A percentile compares a stretch with the other conserved stretches of the same genome.
Evolutionary conservation across 192 early-diverging fungal genomes (phyloP).

Genomic region (Coemansia sp.): DNA sequence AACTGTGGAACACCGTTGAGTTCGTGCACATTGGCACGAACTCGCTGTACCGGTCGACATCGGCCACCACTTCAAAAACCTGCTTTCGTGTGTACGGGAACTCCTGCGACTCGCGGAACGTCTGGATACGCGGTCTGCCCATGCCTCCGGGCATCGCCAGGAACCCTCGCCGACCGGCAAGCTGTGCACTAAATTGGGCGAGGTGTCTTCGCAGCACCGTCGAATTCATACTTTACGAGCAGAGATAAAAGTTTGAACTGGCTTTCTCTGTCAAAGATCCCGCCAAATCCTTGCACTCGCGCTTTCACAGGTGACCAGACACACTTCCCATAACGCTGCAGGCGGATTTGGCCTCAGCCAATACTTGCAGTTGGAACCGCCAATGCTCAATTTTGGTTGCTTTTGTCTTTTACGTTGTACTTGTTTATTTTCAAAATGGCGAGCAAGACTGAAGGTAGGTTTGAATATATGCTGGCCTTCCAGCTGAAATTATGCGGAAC

Average conservation of each 20-base stretch:
- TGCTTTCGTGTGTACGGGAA: constrained; percentile 61
- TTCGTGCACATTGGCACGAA: constrained; percentile 84
- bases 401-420: not conserved
- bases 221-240: not conserved
- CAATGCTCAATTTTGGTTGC: not conserved
- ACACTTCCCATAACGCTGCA: not conserved
- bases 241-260: not conserved
- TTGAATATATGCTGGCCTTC: not conserved
- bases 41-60: constrained; percentile 74
- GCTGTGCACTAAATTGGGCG: not conserved
- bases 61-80: constrained; percentile 78
- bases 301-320: not conserved
- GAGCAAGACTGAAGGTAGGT: constrained; percentile 12
- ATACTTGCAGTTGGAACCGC: too few relatives aligned
- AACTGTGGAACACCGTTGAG: constrained; percentile 56
- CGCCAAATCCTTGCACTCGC: too few relatives aligned
- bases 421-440: constrained; percentile 4
- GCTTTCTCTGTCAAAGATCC: too few relatives aligned
- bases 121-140: constrained; percentile 4
- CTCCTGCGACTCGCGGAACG: constrained; percentile 58
- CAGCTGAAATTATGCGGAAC: not conserved
- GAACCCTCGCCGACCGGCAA: constrained; percentile 15
- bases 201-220: not conserved
- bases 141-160: constrained; percentile 13
- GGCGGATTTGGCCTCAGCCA: too few relatives aligned